Conservation (phyloP, 164 flowering plant species). For the Tetracentron sinense region DNA sequence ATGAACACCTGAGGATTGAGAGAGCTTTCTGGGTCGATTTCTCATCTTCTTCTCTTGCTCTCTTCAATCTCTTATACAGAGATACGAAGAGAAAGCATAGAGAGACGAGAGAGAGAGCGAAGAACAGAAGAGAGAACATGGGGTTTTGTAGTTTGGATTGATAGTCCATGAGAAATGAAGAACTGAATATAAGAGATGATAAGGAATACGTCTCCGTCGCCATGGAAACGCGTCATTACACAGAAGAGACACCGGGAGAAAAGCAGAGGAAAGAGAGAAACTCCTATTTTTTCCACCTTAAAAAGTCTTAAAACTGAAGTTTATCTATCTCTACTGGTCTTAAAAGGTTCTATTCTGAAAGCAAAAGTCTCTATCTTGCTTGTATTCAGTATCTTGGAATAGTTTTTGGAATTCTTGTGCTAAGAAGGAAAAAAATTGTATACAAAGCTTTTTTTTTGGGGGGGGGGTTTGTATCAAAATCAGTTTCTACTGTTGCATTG, state of each 20-base stretch:
- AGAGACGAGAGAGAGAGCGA: conserved; percentile 18
- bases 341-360: no score
- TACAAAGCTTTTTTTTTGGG: no score
- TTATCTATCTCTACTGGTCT: no score
- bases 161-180: conserved; percentile 1
- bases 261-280: conserved; percentile 7
- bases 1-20: conserved; percentile 3
- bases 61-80: conserved; percentile 19
- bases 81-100: conserved; percentile 25
- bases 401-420: no score
- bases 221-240: conserved; percentile 33
- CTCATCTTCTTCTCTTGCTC: conserved; percentile 10
- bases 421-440: no score
- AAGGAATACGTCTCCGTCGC: conserved; percentile 21
- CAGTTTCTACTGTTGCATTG: no score
- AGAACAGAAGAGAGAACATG: conserved; percentile 20
- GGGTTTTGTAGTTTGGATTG: conserved; percentile 4
- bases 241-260: background rate
- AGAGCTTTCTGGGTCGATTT: conserved; percentile 15
- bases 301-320: no score
- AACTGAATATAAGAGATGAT: background rate
- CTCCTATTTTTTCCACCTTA: no score
- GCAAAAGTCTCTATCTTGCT: no score
- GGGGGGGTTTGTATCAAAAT: no score
- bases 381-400: no score